Percentiles rank a stretch among this genome's conserved stretches.
phyloP scores from a whole-genome alignment of 2,329 filamentous ascomycete genomes.

The Teratosphaeria epicoccoides region DNA sequence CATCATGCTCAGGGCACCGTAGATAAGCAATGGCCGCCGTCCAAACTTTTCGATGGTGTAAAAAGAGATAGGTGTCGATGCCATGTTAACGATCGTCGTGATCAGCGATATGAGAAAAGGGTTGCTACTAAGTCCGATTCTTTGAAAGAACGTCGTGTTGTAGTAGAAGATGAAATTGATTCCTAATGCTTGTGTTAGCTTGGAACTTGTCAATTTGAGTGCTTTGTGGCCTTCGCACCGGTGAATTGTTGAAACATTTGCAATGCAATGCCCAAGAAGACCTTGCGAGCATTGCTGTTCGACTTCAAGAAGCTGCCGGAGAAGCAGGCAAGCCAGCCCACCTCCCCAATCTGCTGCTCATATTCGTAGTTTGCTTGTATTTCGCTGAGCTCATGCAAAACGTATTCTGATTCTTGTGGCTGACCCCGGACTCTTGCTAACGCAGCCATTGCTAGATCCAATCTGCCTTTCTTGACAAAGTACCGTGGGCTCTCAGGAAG shows the following conservation, averaged over 20 bases:
- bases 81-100: slow-evolving; percentile 81
- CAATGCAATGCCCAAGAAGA: slow-evolving; percentile 35
- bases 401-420: slow-evolving; percentile 58
- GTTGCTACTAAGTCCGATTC: slow-evolving; percentile 49
- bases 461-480: slow-evolving; percentile 66
- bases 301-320: slow-evolving; percentile 41
- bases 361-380: slow-evolving; percentile 85
- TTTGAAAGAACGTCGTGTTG: slow-evolving; percentile 75
- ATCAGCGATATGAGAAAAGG: slow-evolving; percentile 75
- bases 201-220: background rate
- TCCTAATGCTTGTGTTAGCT: slow-evolving; percentile 8
- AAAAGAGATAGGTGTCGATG: slow-evolving; percentile 78
- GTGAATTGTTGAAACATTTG: slow-evolving; percentile 51
- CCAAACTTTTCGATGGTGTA: slow-evolving; percentile 75
- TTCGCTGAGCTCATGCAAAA: slow-evolving; percentile 70
- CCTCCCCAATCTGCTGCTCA: slow-evolving; percentile 57
- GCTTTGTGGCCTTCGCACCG: slow-evolving; percentile 32
- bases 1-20: slow-evolving; percentile 70
- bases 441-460: slow-evolving; percentile 53
- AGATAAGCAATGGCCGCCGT: slow-evolving; percentile 68
- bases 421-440: slow-evolving; percentile 66
- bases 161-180: slow-evolving; percentile 74
- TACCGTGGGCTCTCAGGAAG: slow-evolving; percentile 79
- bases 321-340: slow-evolving; percentile 44
- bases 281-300: slow-evolving; percentile 41